Evolutionary conservation across 208 protist species (phyloP).

Genomic region (Strigomonas culicis): DNA sequence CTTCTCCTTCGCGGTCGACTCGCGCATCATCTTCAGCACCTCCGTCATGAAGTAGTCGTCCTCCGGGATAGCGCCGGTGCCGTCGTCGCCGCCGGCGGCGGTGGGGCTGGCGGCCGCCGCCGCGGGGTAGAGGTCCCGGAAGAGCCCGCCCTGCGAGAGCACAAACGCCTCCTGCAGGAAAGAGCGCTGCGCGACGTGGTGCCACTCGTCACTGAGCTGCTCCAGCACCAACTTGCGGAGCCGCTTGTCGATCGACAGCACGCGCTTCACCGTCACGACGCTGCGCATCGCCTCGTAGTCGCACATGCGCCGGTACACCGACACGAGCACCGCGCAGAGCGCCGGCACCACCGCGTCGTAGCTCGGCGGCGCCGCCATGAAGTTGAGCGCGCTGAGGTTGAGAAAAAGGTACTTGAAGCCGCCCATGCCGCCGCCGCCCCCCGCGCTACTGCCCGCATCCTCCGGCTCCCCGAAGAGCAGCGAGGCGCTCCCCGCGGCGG

Average conservation of each 20-base stretch:
- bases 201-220: constrained; percentile 44
- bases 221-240: constrained; percentile 46
- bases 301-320: constrained; percentile 58
- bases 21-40: constrained; percentile 24
- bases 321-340: constrained; percentile 47
- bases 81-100: constrained; percentile 23
- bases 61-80: not conserved
- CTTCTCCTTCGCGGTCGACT: not conserved
- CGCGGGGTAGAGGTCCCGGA: constrained; percentile 18
- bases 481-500: not conserved
- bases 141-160: constrained; percentile 47
- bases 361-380: constrained; percentile 26
- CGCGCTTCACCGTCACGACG: constrained; percentile 32
- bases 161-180: constrained; percentile 50
- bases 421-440: not conserved
- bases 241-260: constrained; percentile 69
- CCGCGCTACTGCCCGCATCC: not conserved
- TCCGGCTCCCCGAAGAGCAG: no score
- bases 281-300: constrained; percentile 54
- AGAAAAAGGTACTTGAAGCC: constrained; percentile 59
- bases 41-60: constrained; percentile 16
- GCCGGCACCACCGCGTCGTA: constrained; percentile 62
- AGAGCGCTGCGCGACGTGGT: constrained; percentile 38
- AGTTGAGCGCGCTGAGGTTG: constrained; percentile 26
- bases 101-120: constrained; percentile 28